phyloP scores from a whole-genome alignment of 306 rosid species.

The Cicer pinnatifidum region DNA sequence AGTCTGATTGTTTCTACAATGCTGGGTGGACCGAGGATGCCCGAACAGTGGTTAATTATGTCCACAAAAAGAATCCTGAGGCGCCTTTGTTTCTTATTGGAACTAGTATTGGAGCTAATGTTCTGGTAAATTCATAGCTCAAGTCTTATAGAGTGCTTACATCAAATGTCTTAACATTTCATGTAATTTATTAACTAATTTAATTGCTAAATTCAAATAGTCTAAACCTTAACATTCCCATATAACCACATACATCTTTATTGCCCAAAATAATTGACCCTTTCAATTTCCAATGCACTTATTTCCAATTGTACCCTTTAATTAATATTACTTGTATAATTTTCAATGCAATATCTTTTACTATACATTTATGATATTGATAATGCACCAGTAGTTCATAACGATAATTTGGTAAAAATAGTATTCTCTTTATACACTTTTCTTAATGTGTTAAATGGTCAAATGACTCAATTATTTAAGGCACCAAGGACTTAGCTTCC shows the following conservation, averaged over 20 bases:
- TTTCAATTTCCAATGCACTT: too few species aligned
- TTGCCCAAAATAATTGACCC: too few species aligned
- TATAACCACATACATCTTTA: not conserved
- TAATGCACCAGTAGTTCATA: too few species aligned
- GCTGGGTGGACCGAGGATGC: conserved; percentile 99
- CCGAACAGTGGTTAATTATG: conserved; percentile 66
- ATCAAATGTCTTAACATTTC: conserved; percentile 19
- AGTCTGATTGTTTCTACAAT: conserved; percentile 97
- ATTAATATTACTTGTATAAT: too few species aligned
- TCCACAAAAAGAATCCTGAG: conserved; percentile 70
- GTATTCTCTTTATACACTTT: too few species aligned
- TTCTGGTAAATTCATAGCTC: conserved; percentile 65
- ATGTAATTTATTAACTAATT: conserved; percentile 12
- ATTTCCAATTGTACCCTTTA: too few species aligned
- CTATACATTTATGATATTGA: too few species aligned
- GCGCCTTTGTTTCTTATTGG: conserved; percentile 84
- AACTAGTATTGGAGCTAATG: conserved; percentile 91
- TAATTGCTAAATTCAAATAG: conserved; percentile 17
- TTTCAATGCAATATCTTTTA: too few species aligned
- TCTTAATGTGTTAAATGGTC: too few species aligned
- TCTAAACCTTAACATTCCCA: conserved; percentile 30
- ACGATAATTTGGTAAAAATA: too few species aligned
- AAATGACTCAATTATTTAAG: too few species aligned
- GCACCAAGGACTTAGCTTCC: not conserved
- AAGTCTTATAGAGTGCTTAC: conserved; percentile 32